Evolutionary conservation across 306 rosid species (phyloP), one percentile per base, ranked within the genome.

Genomic region (Citrullus amarus): DNA sequence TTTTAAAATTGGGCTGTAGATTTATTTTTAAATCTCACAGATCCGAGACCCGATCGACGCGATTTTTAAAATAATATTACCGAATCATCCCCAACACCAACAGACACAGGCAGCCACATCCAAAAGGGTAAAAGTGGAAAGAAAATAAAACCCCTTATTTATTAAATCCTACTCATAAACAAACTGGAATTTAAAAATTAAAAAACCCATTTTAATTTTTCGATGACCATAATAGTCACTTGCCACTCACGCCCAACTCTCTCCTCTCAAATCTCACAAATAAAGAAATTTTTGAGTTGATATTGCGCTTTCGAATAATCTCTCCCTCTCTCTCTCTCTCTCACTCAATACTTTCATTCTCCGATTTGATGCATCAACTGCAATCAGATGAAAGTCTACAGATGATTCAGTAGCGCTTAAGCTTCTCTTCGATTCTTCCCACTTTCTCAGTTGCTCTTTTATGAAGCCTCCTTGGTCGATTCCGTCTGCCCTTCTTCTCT

Each of bases 351-450:
- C 2, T 56, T n/a, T 58, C 41, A 11, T 13, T 41, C 55, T 39
- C 69, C 68, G 79, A 59, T 56, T 76, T 76, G 79, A 44, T 34
- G 28, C 66, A 56, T 76, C 68, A 76, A 56, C 79, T 75, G 66
- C 13, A 55, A 75, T 56, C 65, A 54, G 51, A 76, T 76, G 69
- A 59, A 76, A 39, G 9, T 38, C 39, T 36, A 58, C 68, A 76
- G 9, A 76, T n/a, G 51, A 58, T 56, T 6, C 69, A 38, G 56
- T 38, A 20, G 79, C 22, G 79, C 0, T 25, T 58, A 3, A 76
- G 53, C 28, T 76, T 58, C 55, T 41, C 14, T 13, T 56, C 41
- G 25, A 38, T 59, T 58, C 39, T 5, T n/a, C 30, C 28, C 17
- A 15, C 10, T 18, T 74, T 20, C 14, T 32, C 30, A 4, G 17